These are phyloP conservation scores for Solanum sparsipilum DNA, from an alignment of 257 asterid genomes.

Conservation along the genomic window DNA sequence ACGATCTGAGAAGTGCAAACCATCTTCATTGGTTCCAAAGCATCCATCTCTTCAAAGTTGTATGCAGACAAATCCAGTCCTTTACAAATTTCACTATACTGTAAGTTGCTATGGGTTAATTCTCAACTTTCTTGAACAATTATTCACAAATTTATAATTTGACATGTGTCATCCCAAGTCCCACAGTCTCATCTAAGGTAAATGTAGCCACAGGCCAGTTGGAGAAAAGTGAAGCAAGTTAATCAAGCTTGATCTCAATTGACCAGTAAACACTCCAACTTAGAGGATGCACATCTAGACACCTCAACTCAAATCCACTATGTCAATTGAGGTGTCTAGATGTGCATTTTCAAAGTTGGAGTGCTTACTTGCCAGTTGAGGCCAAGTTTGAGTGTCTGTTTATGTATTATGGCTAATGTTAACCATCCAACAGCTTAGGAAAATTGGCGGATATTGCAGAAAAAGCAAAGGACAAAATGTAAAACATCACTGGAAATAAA, in stretches of 20 bases:
- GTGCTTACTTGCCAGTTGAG: neutral
- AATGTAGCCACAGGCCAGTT: neutral
- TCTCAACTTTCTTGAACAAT: neutral
- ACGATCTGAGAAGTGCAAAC: neutral
- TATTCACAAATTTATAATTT: neutral
- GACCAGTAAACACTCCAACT: neutral
- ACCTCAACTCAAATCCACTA: neutral
- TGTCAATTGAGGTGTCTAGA: neutral
- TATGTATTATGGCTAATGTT: neutral
- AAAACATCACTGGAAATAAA: neutral
- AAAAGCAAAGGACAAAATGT: neutral
- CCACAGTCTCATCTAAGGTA: neutral
- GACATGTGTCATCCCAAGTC: neutral
- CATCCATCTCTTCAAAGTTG: neutral
- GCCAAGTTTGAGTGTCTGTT: neutral
- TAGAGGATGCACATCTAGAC: neutral
- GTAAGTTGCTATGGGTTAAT: neutral
- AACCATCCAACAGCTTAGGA: neutral
- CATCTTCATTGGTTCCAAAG: neutral
- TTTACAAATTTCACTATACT: neutral
- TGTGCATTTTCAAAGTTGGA: neutral
- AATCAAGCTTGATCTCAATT: neutral
- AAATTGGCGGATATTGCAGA: neutral
- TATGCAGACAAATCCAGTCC: neutral
- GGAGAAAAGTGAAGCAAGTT: neutral